Conservation (phyloP, 1,139 yeast genomes). For the Hyphopichia wangnamkhiaoensis region DNA sequence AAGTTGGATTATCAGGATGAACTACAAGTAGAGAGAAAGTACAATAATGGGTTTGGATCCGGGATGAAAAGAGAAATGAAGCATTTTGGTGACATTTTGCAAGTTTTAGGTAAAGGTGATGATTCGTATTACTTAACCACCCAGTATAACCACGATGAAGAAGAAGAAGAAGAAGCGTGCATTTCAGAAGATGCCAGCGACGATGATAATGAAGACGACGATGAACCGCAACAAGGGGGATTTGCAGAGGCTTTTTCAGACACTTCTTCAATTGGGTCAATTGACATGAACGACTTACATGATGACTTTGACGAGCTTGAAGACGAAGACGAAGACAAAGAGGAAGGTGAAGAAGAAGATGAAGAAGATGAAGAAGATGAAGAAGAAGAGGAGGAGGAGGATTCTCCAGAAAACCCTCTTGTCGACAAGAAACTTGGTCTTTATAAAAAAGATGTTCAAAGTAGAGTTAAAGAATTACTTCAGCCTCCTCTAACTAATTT, state of each 20-base stretch:
- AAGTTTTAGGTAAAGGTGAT: conserved; percentile 38
- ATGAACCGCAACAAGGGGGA: conserved; percentile 13
- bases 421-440: conserved; percentile 3
- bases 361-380: conserved; percentile 10
- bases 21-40: conserved; percentile 58
- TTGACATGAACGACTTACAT: conserved; percentile 45
- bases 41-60: conserved; percentile 64
- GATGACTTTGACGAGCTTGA: conserved; percentile 54
- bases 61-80: conserved; percentile 54
- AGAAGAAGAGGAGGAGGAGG: too few species aligned
- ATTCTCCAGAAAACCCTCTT: too few species aligned
- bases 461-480: conserved; percentile 44
- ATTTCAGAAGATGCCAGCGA: conserved; percentile 7
- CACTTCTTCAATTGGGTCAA: conserved; percentile 28
- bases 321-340: conserved; percentile 18
- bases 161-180: conserved; percentile 11
- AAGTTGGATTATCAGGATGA: conserved; percentile 30
- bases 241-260: conserved; percentile 9
- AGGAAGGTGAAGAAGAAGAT: conserved; percentile 18
- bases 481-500: conserved; percentile 64
- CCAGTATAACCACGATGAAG: conserved; percentile 48
- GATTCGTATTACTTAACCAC: conserved; percentile 62
- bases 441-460: conserved; percentile 15
- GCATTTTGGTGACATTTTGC: conserved; percentile 48
- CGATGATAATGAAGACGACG: conserved; percentile 10